phyloP scores from a whole-genome alignment of 148 eudicot species.

The Rhododendron mucronatum region DNA sequence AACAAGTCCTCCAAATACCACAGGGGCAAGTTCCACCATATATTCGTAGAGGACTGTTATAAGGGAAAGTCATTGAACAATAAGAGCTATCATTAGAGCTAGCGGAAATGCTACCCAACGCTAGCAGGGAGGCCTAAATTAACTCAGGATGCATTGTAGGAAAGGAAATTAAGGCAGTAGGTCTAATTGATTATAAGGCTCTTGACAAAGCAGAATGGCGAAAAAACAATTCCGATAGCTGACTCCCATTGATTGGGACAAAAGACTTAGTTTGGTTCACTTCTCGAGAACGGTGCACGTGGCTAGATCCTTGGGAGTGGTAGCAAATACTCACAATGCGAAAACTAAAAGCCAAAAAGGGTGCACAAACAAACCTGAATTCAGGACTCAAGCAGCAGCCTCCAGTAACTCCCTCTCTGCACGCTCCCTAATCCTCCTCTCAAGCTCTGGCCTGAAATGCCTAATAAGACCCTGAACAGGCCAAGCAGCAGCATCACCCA shows the following conservation, averaged over 20 bases:
- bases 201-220: background rate
- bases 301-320: background rate
- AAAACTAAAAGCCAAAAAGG: background rate
- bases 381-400: conserved; percentile 58
- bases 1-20: background rate
- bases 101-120: background rate
- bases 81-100: background rate
- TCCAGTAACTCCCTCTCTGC: conserved; percentile 74
- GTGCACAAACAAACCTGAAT: conserved; percentile 36
- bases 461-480: conserved; percentile 97
- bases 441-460: conserved; percentile 92
- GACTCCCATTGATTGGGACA: background rate
- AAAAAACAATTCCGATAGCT: background rate
- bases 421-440: conserved; percentile 75
- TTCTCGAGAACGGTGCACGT: background rate
- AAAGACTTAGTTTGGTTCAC: background rate
- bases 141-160: background rate
- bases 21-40: background rate
- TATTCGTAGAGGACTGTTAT: background rate
- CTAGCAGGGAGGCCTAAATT: background rate
- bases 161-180: background rate
- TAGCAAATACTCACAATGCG: background rate
- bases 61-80: background rate
- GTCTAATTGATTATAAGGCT: background rate
- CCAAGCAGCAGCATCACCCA: conserved; percentile 99